These are phyloP conservation scores for Psilocybe azurescens DNA, from an alignment of 768 basidiomycete species.

Conservation along the genomic window DNA sequence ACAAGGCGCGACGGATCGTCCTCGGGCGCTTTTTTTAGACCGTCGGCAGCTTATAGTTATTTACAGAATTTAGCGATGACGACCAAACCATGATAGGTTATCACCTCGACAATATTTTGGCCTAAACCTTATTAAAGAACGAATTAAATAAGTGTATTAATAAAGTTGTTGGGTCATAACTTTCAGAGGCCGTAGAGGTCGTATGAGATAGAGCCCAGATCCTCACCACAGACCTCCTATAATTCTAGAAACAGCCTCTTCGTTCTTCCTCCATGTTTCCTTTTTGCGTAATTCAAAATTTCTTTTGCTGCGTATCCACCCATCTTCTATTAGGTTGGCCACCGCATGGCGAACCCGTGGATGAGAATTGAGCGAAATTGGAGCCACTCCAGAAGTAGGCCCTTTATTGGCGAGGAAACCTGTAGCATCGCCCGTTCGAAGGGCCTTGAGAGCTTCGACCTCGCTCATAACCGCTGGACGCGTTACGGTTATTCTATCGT, in stretches of 20 bases:
- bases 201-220: too few species aligned
- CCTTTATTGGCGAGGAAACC: conserved; percentile 1
- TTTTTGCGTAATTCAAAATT: conserved; percentile 7
- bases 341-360: conserved; percentile 5
- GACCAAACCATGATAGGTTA: too few species aligned
- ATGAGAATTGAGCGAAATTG: not conserved
- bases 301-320: conserved; percentile 9
- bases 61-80: too few species aligned
- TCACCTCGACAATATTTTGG: too few species aligned
- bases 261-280: conserved; percentile 12
- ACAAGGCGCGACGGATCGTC: too few species aligned
- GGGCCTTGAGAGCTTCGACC: conserved; percentile 14
- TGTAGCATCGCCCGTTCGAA: conserved; percentile 10
- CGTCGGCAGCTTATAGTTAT: too few species aligned
- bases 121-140: too few species aligned
- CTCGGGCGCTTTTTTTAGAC: too few species aligned
- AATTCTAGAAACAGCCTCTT: conserved; percentile 9
- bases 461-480: conserved; percentile 20
- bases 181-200: too few species aligned
- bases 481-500: conserved; percentile 13
- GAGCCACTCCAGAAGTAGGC: not conserved
- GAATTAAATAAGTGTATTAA: too few species aligned
- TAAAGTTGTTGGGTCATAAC: too few species aligned
- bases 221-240: not conserved
- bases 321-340: conserved; percentile 6